A percentile compares a stretch with the other conserved stretches of the same genome.
Evolutionary conservation across 352 stramenopile genomes (phyloP).

Genomic region (Globisporangium cystogenes): DNA sequence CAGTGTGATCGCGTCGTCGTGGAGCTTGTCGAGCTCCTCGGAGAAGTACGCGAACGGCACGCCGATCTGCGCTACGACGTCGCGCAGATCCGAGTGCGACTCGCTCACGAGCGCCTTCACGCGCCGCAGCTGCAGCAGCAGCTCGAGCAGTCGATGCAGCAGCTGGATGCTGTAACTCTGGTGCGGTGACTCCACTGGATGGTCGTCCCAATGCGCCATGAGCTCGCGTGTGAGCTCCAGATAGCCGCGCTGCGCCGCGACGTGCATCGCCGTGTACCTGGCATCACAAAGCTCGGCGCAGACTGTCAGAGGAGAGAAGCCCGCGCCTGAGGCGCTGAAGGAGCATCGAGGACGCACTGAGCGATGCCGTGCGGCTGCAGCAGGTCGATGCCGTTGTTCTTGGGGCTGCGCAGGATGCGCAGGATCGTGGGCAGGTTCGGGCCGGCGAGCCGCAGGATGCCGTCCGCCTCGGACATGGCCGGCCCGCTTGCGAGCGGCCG

Average conservation of each 20-base stretch:
- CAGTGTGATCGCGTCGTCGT: slow-evolving; percentile 43
- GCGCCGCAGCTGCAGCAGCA: slow-evolving; percentile 43
- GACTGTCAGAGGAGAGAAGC: neutral
- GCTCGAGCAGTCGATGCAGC: slow-evolving; percentile 36
- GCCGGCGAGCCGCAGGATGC: slow-evolving; percentile 53
- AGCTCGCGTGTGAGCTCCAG: slow-evolving; percentile 51
- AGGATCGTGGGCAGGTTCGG: slow-evolving; percentile 64
- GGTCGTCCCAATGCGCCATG: slow-evolving; percentile 46
- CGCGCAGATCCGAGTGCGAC: slow-evolving; percentile 44
- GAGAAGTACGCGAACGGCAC: slow-evolving; percentile 60
- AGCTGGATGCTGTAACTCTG: slow-evolving; percentile 61
- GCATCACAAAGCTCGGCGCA: neutral
- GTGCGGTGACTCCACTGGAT: slow-evolving; percentile 56
- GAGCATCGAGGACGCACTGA: slow-evolving; percentile 24
- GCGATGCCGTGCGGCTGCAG: slow-evolving; percentile 56
- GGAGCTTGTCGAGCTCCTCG: slow-evolving; percentile 56
- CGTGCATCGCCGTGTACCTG: slow-evolving; percentile 53
- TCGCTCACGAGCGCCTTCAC: slow-evolving; percentile 55
- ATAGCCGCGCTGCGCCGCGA: slow-evolving; percentile 67
- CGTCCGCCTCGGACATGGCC: slow-evolving; percentile 35
- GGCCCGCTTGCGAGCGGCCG: slow-evolving; percentile 46
- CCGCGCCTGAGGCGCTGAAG: too few species aligned
- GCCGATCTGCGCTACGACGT: slow-evolving; percentile 44
- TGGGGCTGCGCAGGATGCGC: slow-evolving; percentile 46
- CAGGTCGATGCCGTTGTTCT: slow-evolving; percentile 52